These are phyloP conservation scores for Fraxinus sp. DNA, from an alignment of 305 asterid species.

Conservation along the genomic window DNA sequence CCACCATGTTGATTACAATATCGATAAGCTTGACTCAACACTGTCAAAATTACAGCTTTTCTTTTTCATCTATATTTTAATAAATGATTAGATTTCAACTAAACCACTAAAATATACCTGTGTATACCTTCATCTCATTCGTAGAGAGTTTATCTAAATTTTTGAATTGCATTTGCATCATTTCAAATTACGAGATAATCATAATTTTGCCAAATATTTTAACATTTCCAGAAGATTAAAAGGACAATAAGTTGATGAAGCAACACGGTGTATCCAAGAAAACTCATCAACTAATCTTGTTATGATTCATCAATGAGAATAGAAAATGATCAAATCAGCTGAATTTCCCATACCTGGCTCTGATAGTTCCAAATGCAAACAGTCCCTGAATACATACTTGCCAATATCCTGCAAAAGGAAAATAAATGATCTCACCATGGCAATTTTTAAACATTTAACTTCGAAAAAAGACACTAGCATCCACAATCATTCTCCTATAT, in stretches of 20 bases:
- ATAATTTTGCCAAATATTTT: slow-evolving; percentile 5
- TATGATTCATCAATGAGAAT: neutral
- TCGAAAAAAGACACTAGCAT: slow-evolving; percentile 7
- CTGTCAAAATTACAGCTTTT: neutral
- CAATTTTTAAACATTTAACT: slow-evolving; percentile 3
- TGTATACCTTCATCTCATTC: neutral
- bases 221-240: slow-evolving; percentile 5
- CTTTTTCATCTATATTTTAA: neutral
- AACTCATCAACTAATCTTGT: slow-evolving; percentile 19
- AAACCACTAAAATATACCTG: neutral
- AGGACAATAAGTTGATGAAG: slow-evolving; percentile 9
- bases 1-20: neutral
- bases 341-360: slow-evolving; percentile 61
- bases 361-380: slow-evolving; percentile 92
- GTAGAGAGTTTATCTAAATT: neutral
- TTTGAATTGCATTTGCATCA: neutral
- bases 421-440: slow-evolving; percentile 19
- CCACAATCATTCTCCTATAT: neutral
- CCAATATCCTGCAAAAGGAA: slow-evolving; percentile 58
- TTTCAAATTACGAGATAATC: slow-evolving; percentile 1
- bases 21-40: neutral
- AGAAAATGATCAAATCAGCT: slow-evolving; percentile 16
- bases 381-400: slow-evolving; percentile 85
- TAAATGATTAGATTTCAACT: neutral
- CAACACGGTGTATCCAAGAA: slow-evolving; percentile 1